Evolutionary conservation across 495 filamentous ascomycete species (phyloP).

Genomic region (Xylaria telfairii): DNA sequence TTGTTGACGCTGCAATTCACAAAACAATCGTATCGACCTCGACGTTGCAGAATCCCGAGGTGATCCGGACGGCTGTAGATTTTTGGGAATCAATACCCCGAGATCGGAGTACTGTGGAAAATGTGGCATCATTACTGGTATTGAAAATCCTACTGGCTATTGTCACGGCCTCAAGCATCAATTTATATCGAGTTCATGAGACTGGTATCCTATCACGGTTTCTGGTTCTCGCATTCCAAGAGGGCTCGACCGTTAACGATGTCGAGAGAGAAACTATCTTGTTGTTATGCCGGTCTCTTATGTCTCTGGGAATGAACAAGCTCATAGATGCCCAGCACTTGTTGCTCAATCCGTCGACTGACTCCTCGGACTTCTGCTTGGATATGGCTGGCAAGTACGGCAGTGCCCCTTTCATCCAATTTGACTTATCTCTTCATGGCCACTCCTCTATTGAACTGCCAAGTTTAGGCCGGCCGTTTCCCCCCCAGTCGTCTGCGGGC

Average conservation of each 20-base stretch:
- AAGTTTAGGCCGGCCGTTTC: constrained; percentile 81
- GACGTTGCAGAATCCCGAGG: constrained; percentile 66
- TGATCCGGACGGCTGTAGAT: constrained; percentile 66
- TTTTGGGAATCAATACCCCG: constrained; percentile 69
- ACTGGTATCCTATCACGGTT: constrained; percentile 77
- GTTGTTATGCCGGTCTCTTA: constrained; percentile 63
- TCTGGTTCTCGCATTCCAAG: constrained; percentile 68
- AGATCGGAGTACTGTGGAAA: constrained; percentile 45
- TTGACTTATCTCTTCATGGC: constrained; percentile 87
- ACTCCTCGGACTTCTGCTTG: constrained; percentile 74
- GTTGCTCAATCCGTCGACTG: constrained; percentile 66
- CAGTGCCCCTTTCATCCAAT: constrained; percentile 84
- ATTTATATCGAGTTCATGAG: constrained; percentile 76
- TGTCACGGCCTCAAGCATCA: constrained; percentile 68
- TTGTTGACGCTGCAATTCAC: constrained; percentile 49
- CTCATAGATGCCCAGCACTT: constrained; percentile 82
- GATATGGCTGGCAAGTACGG: constrained; percentile 73
- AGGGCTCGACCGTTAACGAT: constrained; percentile 50
- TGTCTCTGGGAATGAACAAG: constrained; percentile 72
- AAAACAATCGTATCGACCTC: constrained; percentile 60
- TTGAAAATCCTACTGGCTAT: constrained; percentile 61
- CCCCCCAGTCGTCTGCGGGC: constrained; percentile 70
- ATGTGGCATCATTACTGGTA: constrained; percentile 63
- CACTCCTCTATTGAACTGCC: constrained; percentile 88
- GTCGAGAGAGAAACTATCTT: constrained; percentile 64